These are phyloP conservation scores for Hippophae gyantsensis DNA, from an alignment of 306 rosid species.

Conservation along the genomic window DNA sequence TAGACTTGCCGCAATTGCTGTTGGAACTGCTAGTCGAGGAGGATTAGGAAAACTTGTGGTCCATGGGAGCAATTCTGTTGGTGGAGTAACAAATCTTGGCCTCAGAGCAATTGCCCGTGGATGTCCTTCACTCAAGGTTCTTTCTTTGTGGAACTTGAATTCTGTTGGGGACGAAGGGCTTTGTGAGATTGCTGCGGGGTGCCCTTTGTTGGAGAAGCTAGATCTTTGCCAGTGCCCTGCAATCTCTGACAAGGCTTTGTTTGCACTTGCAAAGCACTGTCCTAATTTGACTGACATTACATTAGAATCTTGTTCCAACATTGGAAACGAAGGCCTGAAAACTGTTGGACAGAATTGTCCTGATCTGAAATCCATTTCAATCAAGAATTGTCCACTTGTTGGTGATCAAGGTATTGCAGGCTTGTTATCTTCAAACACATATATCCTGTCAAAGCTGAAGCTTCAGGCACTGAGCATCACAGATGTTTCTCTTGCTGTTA, in stretches of 20 bases:
- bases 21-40: conserved; percentile 81
- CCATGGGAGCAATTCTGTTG: conserved; percentile 41
- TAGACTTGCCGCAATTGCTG: conserved; percentile 82
- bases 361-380: conserved; percentile 49
- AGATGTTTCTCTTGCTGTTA: conserved; percentile 81
- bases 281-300: conserved; percentile 55
- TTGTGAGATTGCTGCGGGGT: conserved; percentile 61
- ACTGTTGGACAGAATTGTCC: conserved; percentile 70
- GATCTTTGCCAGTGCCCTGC: conserved; percentile 58
- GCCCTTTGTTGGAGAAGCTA: conserved; percentile 63
- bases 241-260: conserved; percentile 61
- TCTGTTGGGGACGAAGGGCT: conserved; percentile 69
- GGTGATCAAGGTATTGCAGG: conserved; percentile 74
- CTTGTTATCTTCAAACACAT: conserved; percentile 47
- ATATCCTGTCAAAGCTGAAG: conserved; percentile 52
- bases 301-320: conserved; percentile 61
- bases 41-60: conserved; percentile 82
- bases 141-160: conserved; percentile 55
- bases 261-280: conserved; percentile 62
- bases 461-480: conserved; percentile 67
- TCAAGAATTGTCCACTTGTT: conserved; percentile 51
- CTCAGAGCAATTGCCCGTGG: conserved; percentile 68
- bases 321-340: conserved; percentile 67
- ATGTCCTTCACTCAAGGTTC: conserved; percentile 70
- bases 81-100: conserved; percentile 53